Conservation (phyloP, 1,139 yeast species). For the Debaryomyces robertsiae region DNA sequence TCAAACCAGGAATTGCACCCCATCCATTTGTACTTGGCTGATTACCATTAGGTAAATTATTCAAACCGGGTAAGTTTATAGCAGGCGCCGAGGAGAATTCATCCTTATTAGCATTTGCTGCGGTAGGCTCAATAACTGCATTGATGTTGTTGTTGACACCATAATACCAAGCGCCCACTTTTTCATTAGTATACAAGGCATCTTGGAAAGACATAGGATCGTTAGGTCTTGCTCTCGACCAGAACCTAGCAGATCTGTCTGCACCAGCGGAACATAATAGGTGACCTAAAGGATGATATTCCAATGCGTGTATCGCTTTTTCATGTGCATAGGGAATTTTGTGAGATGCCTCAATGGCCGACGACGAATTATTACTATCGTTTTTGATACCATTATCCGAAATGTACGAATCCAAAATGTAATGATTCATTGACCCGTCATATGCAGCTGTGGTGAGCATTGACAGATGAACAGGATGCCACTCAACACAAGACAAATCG, state of each 20-base stretch:
- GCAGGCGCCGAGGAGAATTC: slow-evolving; percentile 11
- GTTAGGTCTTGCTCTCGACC: slow-evolving; percentile 92
- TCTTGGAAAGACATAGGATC: slow-evolving; percentile 85
- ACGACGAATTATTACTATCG: slow-evolving; percentile 19
- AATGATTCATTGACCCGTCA: slow-evolving; percentile 85
- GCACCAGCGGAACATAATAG: slow-evolving; percentile 89
- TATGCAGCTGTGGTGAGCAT: slow-evolving; percentile 84
- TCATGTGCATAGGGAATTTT: slow-evolving; percentile 91
- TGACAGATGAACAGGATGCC: slow-evolving; percentile 91
- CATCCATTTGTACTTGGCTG: slow-evolving; percentile 11
- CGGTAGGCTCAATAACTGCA: slow-evolving; percentile 48
- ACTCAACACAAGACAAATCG: slow-evolving; percentile 81
- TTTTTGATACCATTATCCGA: slow-evolving; percentile 22
- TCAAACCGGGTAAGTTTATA: slow-evolving; percentile 29
- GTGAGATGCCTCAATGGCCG: slow-evolving; percentile 54
- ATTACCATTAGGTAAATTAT: slow-evolving; percentile 18
- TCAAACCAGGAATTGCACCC: slow-evolving; percentile 24
- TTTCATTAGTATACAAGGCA: slow-evolving; percentile 68
- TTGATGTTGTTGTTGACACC: slow-evolving; percentile 67
- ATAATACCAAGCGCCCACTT: slow-evolving; percentile 73
- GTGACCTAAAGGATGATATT: slow-evolving; percentile 94
- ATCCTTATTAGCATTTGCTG: slow-evolving; percentile 12
- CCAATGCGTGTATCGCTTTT: slow-evolving; percentile 84
- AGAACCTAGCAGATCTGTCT: slow-evolving; percentile 90
- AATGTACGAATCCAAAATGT: slow-evolving; percentile 60